These are phyloP conservation scores for Thymus mandschuricus DNA, from an alignment of 257 asterid species.

Conservation along the genomic window DNA sequence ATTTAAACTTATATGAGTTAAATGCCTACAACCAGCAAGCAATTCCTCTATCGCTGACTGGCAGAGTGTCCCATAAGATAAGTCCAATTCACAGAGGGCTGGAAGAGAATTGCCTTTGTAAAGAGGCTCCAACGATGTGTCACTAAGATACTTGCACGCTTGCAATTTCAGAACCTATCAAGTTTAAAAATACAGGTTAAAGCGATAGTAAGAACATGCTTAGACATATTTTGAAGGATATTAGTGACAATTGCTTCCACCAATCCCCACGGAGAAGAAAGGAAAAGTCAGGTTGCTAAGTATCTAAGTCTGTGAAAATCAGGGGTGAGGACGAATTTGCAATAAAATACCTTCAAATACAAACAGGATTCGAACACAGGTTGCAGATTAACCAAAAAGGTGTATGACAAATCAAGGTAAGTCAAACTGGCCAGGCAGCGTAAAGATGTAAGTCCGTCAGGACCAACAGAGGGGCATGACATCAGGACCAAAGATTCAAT, in stretches of 20 bases:
- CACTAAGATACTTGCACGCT: constrained; percentile 97
- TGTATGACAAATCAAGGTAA: constrained; percentile 88
- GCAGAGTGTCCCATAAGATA: constrained; percentile 91
- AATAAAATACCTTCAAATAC: constrained; percentile 66
- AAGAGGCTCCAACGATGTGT: constrained; percentile 85
- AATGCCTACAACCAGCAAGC: constrained; percentile 82
- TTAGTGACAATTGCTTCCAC: too few species aligned
- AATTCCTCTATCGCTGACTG: constrained; percentile 90
- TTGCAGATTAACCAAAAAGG: constrained; percentile 81
- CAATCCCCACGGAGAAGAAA: not conserved
- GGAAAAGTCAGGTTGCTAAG: not conserved
- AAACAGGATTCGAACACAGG: constrained; percentile 79
- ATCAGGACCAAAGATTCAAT: constrained; percentile 82
- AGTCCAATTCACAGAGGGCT: constrained; percentile 80
- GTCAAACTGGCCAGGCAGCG: constrained; percentile 69
- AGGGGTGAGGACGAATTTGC: not conserved
- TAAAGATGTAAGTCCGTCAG: constrained; percentile 77
- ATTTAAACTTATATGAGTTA: constrained; percentile 92
- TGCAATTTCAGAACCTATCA: constrained; percentile 89
- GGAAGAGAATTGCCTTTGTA: constrained; percentile 91
- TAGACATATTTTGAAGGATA: not conserved
- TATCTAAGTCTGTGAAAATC: too few species aligned
- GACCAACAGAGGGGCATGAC: constrained; percentile 93
- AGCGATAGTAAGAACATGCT: not conserved
- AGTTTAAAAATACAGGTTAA: constrained; percentile 12